These are phyloP conservation scores for Phascolomyces articulosus DNA, from an alignment of 371 early-diverging fungal species.

Conservation along the genomic window DNA sequence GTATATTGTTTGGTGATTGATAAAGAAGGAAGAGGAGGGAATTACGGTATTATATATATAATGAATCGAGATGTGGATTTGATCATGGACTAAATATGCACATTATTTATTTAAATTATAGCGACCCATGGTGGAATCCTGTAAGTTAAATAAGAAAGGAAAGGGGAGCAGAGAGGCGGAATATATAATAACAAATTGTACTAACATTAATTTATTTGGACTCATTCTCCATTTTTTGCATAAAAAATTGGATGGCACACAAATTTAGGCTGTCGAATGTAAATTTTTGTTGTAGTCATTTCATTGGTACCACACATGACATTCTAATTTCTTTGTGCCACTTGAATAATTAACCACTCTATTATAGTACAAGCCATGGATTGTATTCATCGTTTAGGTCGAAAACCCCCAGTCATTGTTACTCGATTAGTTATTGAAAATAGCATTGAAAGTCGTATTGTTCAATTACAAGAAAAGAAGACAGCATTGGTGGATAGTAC, in stretches of 20 bases:
- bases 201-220: neutral
- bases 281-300: constrained; percentile 17
- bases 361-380: constrained; percentile 77
- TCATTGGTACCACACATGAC: neutral
- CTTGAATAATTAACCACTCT: constrained; percentile 20
- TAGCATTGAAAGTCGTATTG: constrained; percentile 93
- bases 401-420: constrained; percentile 86
- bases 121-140: constrained; percentile 96
- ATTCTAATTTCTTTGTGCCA: neutral
- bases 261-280: constrained; percentile 43
- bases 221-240: neutral
- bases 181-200: neutral
- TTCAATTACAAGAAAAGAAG: constrained; percentile 96
- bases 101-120: constrained; percentile 3
- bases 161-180: constrained; percentile 17
- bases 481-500: constrained; percentile 89
- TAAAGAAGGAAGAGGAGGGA: no score
- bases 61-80: neutral
- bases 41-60: no score
- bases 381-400: constrained; percentile 90
- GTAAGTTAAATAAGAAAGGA: constrained; percentile 37
- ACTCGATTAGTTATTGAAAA: constrained; percentile 93
- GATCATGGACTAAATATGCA: neutral
- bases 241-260: neutral
- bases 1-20: no score